Conservation (phyloP, 2,329 filamentous ascomycete genomes). For the Dothideomycetes sp. region DNA sequence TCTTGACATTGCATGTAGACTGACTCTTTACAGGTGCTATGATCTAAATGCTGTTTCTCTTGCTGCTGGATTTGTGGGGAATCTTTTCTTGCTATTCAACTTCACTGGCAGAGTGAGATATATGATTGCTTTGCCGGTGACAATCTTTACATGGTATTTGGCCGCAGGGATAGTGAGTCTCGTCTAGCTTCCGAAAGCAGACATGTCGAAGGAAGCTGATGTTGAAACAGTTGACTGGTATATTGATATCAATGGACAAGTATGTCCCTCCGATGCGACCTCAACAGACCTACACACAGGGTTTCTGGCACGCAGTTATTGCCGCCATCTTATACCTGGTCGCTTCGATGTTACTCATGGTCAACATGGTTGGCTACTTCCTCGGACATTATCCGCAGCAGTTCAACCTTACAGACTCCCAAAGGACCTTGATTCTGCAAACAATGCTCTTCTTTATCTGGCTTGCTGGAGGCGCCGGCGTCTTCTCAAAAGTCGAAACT, state of each 20-base stretch:
- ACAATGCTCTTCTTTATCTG: conserved; percentile 79
- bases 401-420: conserved; percentile 66
- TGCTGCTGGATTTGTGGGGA: conserved; percentile 63
- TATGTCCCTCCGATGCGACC: conserved; percentile 41
- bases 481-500: conserved; percentile 60
- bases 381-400: conserved; percentile 66
- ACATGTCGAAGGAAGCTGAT: too few relatives aligned
- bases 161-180: conserved; percentile 45
- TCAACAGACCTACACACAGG: conserved; percentile 58
- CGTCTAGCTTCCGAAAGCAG: neutral
- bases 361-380: conserved; percentile 71
- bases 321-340: conserved; percentile 71
- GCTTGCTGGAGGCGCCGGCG: conserved; percentile 62
- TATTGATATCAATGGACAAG: conserved; percentile 54
- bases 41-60: conserved; percentile 70
- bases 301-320: conserved; percentile 78
- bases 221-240: conserved; percentile 51
- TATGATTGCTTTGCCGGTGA: conserved; percentile 69
- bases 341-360: conserved; percentile 62
- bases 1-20: too few relatives aligned
- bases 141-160: conserved; percentile 68
- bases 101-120: conserved; percentile 75
- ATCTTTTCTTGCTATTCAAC: conserved; percentile 73
- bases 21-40: conserved; percentile 31
- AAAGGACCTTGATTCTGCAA: conserved; percentile 81